These are phyloP conservation scores for Hypomyces perniciosus DNA, from an alignment of 2,329 filamentous ascomycete species.

Conservation along the genomic window DNA sequence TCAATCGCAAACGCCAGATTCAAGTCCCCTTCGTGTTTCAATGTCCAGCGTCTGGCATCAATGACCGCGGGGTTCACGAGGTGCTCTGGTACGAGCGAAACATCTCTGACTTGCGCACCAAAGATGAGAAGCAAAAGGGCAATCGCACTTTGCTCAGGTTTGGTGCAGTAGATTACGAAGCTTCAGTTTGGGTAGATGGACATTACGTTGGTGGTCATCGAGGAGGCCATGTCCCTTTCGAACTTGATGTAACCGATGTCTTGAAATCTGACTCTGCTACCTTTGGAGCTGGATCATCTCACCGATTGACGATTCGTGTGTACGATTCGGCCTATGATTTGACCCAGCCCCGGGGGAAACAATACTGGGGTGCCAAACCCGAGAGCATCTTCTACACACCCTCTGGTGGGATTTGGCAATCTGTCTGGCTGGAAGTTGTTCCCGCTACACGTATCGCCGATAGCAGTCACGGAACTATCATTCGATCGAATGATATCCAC, in stretches of 20 bases:
- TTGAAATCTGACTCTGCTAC: slow-evolving; percentile 22
- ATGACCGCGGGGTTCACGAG: slow-evolving; percentile 57
- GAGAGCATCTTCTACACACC: slow-evolving; percentile 57
- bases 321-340: slow-evolving; percentile 60
- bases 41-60: slow-evolving; percentile 55
- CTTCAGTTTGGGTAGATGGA: slow-evolving; percentile 51
- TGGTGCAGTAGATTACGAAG: slow-evolving; percentile 57
- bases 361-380: slow-evolving; percentile 57
- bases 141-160: slow-evolving; percentile 47
- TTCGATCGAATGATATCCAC: slow-evolving; percentile 49
- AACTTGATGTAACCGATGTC: slow-evolving; percentile 52
- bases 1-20: slow-evolving; percentile 45
- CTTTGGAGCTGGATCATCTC: slow-evolving; percentile 17
- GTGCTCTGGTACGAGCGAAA: slow-evolving; percentile 60
- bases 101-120: slow-evolving; percentile 43
- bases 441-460: slow-evolving; percentile 47
- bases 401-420: slow-evolving; percentile 53
- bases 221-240: slow-evolving; percentile 54
- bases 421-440: slow-evolving; percentile 51
- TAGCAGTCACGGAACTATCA: slow-evolving; percentile 51
- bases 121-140: slow-evolving; percentile 33
- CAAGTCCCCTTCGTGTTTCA: slow-evolving; percentile 62
- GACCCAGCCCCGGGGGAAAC: slow-evolving; percentile 61
- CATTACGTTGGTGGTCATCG: slow-evolving; percentile 47
- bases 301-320: slow-evolving; percentile 50